These are phyloP conservation scores for Auricularia cornea DNA, from an alignment of 768 basidiomycete species.

Conservation along the genomic window DNA sequence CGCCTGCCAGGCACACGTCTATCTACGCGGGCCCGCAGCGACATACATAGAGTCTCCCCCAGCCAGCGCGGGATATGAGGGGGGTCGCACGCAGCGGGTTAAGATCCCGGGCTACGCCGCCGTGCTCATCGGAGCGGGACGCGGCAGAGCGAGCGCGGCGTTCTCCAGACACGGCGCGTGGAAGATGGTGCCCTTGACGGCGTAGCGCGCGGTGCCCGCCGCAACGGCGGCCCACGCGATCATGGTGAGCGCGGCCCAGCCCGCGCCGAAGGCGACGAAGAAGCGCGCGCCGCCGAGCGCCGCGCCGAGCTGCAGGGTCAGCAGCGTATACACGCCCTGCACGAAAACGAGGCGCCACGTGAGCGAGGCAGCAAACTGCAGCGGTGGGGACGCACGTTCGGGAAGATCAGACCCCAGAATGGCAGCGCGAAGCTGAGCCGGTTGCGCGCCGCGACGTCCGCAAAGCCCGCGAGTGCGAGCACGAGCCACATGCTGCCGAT, in stretches of 20 bases:
- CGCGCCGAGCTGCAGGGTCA: constrained; percentile 44
- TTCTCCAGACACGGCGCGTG: constrained; percentile 5
- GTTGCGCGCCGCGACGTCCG: constrained; percentile 31
- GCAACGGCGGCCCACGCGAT: constrained; percentile 6
- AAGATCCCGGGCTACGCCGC: too few species aligned
- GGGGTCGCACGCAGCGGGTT: too few species aligned
- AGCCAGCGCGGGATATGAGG: too few species aligned
- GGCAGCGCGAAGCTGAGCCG: constrained; percentile 45
- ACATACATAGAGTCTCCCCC: too few species aligned
- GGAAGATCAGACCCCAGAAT: constrained; percentile 66
- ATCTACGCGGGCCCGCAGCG: too few species aligned
- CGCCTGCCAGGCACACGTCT: too few species aligned
- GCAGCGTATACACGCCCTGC: constrained; percentile 46
- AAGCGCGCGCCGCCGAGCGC: constrained; percentile 39
- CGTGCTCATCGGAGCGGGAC: too few species aligned
- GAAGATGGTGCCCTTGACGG: constrained; percentile 3
- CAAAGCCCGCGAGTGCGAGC: constrained; percentile 44
- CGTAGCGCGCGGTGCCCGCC: constrained; percentile 1
- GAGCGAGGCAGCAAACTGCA: background rate
- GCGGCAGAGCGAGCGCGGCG: background rate
- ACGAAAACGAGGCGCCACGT: background rate
- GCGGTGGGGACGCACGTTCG: constrained; percentile 42
- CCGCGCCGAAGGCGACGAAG: constrained; percentile 50
- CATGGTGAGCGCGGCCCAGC: constrained; percentile 26
- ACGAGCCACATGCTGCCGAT: constrained; percentile 56